These are phyloP conservation scores for Xylaria digitata DNA, from an alignment of 2,329 filamentous ascomycete species.

Conservation along the genomic window DNA sequence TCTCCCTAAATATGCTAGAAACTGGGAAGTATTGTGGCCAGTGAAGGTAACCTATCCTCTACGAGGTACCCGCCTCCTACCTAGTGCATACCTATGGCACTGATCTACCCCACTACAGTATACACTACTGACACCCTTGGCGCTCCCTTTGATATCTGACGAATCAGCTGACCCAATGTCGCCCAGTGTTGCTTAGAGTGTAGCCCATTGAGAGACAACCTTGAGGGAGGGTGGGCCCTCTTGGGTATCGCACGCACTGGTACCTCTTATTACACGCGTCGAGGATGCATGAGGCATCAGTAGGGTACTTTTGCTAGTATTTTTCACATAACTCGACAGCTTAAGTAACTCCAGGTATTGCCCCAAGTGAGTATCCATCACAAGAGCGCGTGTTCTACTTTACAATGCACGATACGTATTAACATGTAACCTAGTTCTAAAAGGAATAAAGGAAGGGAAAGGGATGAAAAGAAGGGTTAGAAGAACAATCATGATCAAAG, in stretches of 20 bases:
- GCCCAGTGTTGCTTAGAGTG: constrained; percentile 21
- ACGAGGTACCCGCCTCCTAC: constrained; percentile 9
- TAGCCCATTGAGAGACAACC: constrained; percentile 26
- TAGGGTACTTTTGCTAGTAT: constrained; percentile 16
- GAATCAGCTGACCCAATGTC: constrained; percentile 38
- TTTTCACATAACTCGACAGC: background rate
- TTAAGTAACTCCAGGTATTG: background rate
- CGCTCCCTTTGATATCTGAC: constrained; percentile 29
- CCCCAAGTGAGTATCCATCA: background rate
- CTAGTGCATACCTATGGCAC: no score
- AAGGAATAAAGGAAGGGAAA: background rate
- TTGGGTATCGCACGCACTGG: constrained; percentile 4
- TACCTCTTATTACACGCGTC: constrained; percentile 27
- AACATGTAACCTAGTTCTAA: background rate
- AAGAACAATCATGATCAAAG: background rate
- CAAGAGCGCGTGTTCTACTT: no score
- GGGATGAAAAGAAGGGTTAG: background rate
- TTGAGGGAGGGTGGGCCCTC: constrained; percentile 15
- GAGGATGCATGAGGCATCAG: constrained; percentile 16
- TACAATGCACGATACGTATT: no score
- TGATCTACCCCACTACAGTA: no score
- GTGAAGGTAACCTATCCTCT: background rate
- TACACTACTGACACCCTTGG: constrained; percentile 17
- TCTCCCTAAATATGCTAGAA: background rate
- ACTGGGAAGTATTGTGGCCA: background rate